These are phyloP conservation scores for Cryphonectria japonica DNA, from an alignment of 2,329 filamentous ascomycete species.

Conservation along the genomic window DNA sequence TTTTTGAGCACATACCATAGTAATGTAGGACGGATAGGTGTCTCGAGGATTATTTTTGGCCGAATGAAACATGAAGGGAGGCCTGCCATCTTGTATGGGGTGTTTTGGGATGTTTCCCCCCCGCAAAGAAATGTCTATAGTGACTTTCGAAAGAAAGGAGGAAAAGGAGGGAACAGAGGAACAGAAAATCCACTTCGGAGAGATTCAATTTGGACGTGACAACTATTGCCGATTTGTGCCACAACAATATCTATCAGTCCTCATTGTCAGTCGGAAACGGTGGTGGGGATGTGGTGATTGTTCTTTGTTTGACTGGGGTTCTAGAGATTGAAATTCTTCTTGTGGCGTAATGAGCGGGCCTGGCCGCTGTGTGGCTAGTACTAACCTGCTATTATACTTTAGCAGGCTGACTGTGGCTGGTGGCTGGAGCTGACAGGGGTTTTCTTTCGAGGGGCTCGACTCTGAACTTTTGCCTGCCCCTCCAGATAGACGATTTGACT, in stretches of 20 bases:
- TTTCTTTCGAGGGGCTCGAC: not conserved
- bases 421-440: not conserved
- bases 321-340: not conserved
- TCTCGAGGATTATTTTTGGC: not conserved
- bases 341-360: conserved; percentile 1
- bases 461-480: conserved; percentile 27
- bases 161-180: not conserved
- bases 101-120: not conserved
- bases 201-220: not conserved
- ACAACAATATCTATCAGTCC: not conserved
- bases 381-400: not conserved
- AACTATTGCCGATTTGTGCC: not conserved
- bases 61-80: not conserved
- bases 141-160: too few species aligned
- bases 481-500: conserved; percentile 18
- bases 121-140: not conserved
- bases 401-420: not conserved
- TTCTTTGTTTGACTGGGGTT: too few species aligned
- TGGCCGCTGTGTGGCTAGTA: not conserved
- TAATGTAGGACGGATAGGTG: too few species aligned
- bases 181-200: not conserved
- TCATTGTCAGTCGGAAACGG: not conserved
- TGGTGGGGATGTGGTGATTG: not conserved
- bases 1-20: too few species aligned
- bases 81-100: not conserved